phyloP scores from a whole-genome alignment of 2,329 filamentous ascomycete genomes.

The Cercospora beticola region DNA sequence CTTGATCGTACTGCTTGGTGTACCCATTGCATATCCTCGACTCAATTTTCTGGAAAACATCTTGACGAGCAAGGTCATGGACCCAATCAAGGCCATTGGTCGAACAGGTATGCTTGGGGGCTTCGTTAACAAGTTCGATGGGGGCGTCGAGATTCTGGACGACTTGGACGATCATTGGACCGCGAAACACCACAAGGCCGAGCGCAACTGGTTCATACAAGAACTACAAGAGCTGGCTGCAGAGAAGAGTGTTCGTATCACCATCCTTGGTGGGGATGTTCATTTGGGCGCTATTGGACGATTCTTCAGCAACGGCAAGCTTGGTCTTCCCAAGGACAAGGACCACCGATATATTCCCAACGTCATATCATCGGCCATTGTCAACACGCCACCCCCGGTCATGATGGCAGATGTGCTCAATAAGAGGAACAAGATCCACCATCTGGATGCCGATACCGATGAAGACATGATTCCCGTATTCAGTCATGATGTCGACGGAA shows the following conservation, averaged over 20 bases:
- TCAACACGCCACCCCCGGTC: conserved; percentile 84
- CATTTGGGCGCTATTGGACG: conserved; percentile 90
- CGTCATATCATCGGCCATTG: conserved; percentile 89
- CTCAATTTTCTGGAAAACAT: conserved; percentile 63
- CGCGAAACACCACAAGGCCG: conserved; percentile 87
- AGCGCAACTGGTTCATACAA: conserved; percentile 81
- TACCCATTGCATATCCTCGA: conserved; percentile 55
- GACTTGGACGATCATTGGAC: conserved; percentile 98
- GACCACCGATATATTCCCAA: conserved; percentile 98
- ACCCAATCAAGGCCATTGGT: conserved; percentile 84
- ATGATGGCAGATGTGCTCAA: conserved; percentile 89
- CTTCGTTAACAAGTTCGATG: conserved; percentile 85
- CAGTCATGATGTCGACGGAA: conserved; percentile 82
- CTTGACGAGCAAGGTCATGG: conserved; percentile 80
- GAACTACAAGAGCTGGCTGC: conserved; percentile 91
- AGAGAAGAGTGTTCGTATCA: conserved; percentile 87
- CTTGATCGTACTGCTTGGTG: conserved; percentile 79
- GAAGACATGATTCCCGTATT: conserved; percentile 97
- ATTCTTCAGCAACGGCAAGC: conserved; percentile 88
- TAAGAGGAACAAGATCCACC: conserved; percentile 77
- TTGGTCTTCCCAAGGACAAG: conserved; percentile 74
- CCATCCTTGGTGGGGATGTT: conserved; percentile 90
- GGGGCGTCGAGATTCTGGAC: conserved; percentile 86
- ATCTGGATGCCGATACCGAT: conserved; percentile 70
- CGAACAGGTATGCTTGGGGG: conserved; percentile 76